These are phyloP conservation scores for Phylloporus sp. DNA, from an alignment of 768 basidiomycete species.

Conservation along the genomic window DNA sequence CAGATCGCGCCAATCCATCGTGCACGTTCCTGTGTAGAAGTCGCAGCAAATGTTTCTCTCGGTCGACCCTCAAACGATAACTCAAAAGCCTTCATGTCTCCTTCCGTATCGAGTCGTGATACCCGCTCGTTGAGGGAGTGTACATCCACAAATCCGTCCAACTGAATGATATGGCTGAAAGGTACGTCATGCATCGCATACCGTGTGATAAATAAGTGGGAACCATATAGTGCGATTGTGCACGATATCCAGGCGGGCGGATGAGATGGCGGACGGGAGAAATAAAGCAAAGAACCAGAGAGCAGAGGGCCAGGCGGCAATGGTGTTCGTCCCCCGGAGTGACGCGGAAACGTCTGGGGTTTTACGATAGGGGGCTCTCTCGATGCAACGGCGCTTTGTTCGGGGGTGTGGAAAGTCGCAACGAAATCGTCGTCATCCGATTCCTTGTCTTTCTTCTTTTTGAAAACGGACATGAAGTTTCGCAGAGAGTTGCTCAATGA, in stretches of 20 bases:
- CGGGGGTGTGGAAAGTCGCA: slow-evolving; percentile 4
- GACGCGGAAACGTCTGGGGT: slow-evolving; percentile 1
- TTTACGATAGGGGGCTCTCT: not conserved
- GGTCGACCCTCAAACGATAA: slow-evolving; percentile 51
- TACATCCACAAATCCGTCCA: slow-evolving; percentile 58
- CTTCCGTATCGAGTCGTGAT: slow-evolving; percentile 39
- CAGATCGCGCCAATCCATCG: slow-evolving; percentile 75
- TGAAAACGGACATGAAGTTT: slow-evolving; percentile 60
- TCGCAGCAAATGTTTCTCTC: slow-evolving; percentile 59
- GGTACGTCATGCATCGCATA: slow-evolving; percentile 39
- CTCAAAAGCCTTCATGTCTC: slow-evolving; percentile 58
- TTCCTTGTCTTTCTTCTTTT: slow-evolving; percentile 39
- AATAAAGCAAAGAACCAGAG: slow-evolving; percentile 42
- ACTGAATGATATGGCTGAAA: slow-evolving; percentile 42
- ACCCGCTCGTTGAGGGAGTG: slow-evolving; percentile 55
- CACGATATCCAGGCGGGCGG: slow-evolving; percentile 51
- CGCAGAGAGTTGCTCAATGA: slow-evolving; percentile 63
- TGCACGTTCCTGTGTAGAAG: slow-evolving; percentile 59
- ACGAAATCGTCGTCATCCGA: slow-evolving; percentile 23
- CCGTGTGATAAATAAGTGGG: slow-evolving; percentile 48
- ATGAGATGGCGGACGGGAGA: slow-evolving; percentile 33
- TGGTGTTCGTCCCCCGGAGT: not conserved
- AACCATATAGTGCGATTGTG: slow-evolving; percentile 33
- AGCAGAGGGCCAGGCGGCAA: not conserved
- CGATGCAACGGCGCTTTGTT: not conserved